Evolutionary conservation across 768 basidiomycete species (phyloP).

Genomic region (Lyophyllum shimeji): DNA sequence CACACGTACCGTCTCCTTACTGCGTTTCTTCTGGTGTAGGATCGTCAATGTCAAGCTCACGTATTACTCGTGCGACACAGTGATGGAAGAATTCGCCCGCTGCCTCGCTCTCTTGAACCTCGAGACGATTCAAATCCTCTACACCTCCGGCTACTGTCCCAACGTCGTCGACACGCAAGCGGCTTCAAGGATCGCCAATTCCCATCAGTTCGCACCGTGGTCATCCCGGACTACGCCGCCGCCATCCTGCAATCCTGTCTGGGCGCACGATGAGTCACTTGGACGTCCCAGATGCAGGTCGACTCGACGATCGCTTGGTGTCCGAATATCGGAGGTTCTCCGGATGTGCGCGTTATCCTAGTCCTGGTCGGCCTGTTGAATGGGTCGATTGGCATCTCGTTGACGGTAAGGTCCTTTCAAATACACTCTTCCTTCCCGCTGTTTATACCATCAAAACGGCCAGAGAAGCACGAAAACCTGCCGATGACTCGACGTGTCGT

Average conservation of each 20-base stretch:
- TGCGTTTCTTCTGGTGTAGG: not conserved
- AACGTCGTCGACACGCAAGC: not conserved
- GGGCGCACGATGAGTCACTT: not conserved
- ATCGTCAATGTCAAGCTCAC: slow-evolving; percentile 18
- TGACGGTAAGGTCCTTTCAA: not conserved
- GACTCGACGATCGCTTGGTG: not conserved
- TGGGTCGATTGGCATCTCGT: not conserved
- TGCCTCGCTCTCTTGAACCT: slow-evolving; percentile 23
- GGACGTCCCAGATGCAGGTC: not conserved
- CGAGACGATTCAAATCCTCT: slow-evolving; percentile 20
- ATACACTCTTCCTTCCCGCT: not conserved
- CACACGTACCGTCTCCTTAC: not conserved
- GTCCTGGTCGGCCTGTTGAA: not conserved
- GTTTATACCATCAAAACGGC: not conserved
- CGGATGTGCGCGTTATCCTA: not conserved
- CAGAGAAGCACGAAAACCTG: not conserved
- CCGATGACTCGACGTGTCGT: not conserved
- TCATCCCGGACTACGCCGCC: not conserved
- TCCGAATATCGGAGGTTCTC: not conserved
- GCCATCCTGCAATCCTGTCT: slow-evolving; percentile 1
- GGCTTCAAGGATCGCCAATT: slow-evolving; percentile 1
- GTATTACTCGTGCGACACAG: slow-evolving; percentile 9
- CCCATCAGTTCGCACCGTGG: slow-evolving; percentile 4
- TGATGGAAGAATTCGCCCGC: slow-evolving; percentile 20
- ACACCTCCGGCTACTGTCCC: not conserved